Evolutionary conservation across 495 filamentous ascomycete genomes (phyloP).

Genomic region (Tetracladium setigerum): DNA sequence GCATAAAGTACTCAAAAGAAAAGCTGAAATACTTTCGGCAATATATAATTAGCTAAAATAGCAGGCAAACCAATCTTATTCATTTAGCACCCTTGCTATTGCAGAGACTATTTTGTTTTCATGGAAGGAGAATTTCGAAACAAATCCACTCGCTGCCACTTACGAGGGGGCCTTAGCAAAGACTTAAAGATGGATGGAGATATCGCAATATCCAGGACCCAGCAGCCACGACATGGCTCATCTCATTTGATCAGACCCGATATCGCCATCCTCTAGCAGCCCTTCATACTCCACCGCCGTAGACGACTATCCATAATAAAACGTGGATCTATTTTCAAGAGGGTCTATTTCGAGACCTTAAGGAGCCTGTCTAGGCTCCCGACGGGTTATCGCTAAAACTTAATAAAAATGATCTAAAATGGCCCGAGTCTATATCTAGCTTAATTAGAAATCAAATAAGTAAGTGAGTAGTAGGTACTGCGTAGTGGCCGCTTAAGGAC

Average conservation of each 20-base stretch:
- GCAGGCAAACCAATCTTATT: neutral
- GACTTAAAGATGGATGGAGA: no score
- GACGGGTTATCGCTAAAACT: slow-evolving; percentile 3
- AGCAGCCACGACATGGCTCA: no score
- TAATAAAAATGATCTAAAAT: slow-evolving; percentile 2
- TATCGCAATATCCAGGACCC: no score
- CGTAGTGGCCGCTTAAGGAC: slow-evolving; percentile 1
- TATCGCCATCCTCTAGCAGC: no score
- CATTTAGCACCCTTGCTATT: neutral
- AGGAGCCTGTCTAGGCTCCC: slow-evolving; percentile 3
- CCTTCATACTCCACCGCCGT: no score
- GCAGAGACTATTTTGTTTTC: neutral
- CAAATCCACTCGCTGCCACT: slow-evolving; percentile 4
- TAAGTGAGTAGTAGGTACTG: slow-evolving; percentile 10
- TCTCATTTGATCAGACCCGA: no score
- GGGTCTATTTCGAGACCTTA: slow-evolving; percentile 1
- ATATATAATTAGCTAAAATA: neutral
- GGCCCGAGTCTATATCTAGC: slow-evolving; percentile 6
- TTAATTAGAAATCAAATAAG: slow-evolving; percentile 6
- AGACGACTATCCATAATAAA: no score
- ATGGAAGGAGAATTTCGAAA: slow-evolving; percentile 1
- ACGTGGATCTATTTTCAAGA: no score
- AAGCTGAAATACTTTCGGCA: neutral
- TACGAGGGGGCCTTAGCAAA: no score
- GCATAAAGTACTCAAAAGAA: neutral